These are phyloP conservation scores for Candida stauntonica DNA, from an alignment of 805 yeast genomes.

Conservation along the genomic window DNA sequence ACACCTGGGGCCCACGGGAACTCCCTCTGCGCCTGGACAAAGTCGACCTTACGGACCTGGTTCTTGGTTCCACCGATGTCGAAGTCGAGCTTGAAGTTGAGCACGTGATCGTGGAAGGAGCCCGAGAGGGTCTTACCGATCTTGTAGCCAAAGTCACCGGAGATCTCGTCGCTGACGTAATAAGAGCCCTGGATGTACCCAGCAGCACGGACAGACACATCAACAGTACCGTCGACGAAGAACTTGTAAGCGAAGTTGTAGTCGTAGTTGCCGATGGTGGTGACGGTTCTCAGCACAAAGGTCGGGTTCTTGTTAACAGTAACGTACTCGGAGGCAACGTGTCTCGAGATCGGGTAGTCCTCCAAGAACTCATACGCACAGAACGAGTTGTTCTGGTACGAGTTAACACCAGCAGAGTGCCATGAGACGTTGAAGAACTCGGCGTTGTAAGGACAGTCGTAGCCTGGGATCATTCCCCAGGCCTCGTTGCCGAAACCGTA, in stretches of 20 bases:
- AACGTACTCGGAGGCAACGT: conserved; percentile 17
- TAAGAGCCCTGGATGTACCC: conserved; percentile 30
- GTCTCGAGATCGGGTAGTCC: conserved; percentile 25
- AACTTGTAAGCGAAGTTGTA: conserved; percentile 25
- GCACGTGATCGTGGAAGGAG: conserved; percentile 29
- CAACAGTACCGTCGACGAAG: conserved; percentile 27
- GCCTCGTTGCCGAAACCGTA: conserved; percentile 30
- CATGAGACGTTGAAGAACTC: conserved; percentile 27
- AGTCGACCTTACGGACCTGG: conserved; percentile 16
- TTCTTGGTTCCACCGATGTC: conserved; percentile 28
- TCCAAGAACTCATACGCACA: conserved; percentile 25
- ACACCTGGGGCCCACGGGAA: conserved; percentile 28
- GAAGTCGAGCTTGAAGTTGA: conserved; percentile 27
- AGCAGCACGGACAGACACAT: conserved; percentile 28
- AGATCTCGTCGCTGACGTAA: conserved; percentile 19
- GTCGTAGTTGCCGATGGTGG: conserved; percentile 27
- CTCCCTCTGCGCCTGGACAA: conserved; percentile 15
- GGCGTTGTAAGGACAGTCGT: conserved; percentile 29
- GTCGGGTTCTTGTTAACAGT: conserved; percentile 25
- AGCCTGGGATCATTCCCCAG: conserved; percentile 28
- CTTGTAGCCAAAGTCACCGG: conserved; percentile 21
- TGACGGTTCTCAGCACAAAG: conserved; percentile 23
- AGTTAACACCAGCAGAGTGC: conserved; percentile 24
- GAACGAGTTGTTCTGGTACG: conserved; percentile 26
- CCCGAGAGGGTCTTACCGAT: conserved; percentile 26